phyloP scores from a whole-genome alignment of 75 land plant genomes.

The Larix kaempferi region DNA sequence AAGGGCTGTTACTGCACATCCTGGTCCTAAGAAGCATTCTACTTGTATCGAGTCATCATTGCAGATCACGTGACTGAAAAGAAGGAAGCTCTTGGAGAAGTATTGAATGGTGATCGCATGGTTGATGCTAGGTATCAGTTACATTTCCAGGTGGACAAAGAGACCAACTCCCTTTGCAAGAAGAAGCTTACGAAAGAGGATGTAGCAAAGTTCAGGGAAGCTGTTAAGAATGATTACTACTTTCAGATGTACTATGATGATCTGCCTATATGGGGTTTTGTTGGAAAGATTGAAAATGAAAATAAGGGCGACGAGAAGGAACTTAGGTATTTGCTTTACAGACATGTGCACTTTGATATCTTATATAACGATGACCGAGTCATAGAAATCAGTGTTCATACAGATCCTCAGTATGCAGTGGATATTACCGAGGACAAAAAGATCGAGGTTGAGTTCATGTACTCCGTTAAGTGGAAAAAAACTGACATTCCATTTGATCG shows the following conservation, averaged over 20 bases:
- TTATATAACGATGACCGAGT: slow-evolving; percentile 67
- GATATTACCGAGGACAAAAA: slow-evolving; percentile 73
- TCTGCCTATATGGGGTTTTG: slow-evolving; percentile 88
- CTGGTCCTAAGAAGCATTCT: neutral
- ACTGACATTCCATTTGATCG: slow-evolving; percentile 44
- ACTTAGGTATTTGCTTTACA: slow-evolving; percentile 54
- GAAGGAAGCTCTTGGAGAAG: slow-evolving; percentile 81
- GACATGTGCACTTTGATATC: slow-evolving; percentile 66
- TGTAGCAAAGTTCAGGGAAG: slow-evolving; percentile 54
- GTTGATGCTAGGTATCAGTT: slow-evolving; percentile 63
- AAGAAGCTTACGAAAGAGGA: slow-evolving; percentile 43
- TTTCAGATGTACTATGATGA: slow-evolving; percentile 98
- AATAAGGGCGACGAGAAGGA: slow-evolving; percentile 18
- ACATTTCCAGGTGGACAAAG: slow-evolving; percentile 53
- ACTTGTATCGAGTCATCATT: slow-evolving; percentile 7
- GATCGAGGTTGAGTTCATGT: slow-evolving; percentile 61
- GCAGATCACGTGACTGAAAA: slow-evolving; percentile 47
- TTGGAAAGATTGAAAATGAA: slow-evolving; percentile 67
- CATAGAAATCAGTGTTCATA: slow-evolving; percentile 74
- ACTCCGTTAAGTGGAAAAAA: slow-evolving; percentile 65
- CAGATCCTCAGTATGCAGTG: slow-evolving; percentile 52
- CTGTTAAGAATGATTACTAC: slow-evolving; percentile 75
- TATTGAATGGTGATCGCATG: slow-evolving; percentile 88
- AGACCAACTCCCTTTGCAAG: slow-evolving; percentile 44
- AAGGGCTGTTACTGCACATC: neutral